A percentile compares a stretch with the other conserved stretches of the same genome.
phyloP scores from a whole-genome alignment of 2,329 filamentous ascomycete species.

The Aspergillus tanneri region DNA sequence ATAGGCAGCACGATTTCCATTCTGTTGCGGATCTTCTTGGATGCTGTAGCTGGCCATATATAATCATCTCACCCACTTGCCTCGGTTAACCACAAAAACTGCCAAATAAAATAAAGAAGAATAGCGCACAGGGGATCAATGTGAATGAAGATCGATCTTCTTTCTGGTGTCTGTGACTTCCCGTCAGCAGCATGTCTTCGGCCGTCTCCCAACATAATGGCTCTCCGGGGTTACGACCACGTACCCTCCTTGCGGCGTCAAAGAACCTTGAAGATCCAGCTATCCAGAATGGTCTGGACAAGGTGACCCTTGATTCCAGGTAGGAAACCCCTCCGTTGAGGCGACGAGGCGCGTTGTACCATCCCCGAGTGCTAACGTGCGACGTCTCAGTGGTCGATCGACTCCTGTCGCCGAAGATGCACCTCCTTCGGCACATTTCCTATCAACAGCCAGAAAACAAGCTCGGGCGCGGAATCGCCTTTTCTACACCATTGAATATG shows the following conservation, averaged over 20 bases:
- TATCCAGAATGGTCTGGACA: constrained; percentile 23
- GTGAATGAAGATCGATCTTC: constrained; percentile 14
- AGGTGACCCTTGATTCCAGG: constrained; percentile 38
- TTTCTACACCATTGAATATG: constrained; percentile 91
- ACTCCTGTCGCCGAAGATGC: constrained; percentile 86
- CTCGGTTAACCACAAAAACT: too few relatives aligned
- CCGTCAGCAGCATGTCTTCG: constrained; percentile 30
- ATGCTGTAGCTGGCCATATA: neutral
- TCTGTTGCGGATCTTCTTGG: neutral
- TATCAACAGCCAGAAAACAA: constrained; percentile 81
- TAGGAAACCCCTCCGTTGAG: constrained; percentile 15
- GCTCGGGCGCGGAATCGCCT: constrained; percentile 77
- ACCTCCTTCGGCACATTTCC: constrained; percentile 83
- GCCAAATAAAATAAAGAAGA: too few relatives aligned
- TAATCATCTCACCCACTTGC: too few relatives aligned
- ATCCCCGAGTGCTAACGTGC: constrained; percentile 3
- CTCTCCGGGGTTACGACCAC: constrained; percentile 33
- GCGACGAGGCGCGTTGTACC: neutral
- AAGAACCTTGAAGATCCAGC: constrained; percentile 25
- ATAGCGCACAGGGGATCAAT: constrained; percentile 15
- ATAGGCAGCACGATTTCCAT: neutral
- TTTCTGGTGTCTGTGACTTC: constrained; percentile 4
- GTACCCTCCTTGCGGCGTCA: constrained; percentile 23
- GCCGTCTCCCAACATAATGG: constrained; percentile 27
- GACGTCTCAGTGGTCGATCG: constrained; percentile 67